Conservation (phyloP, 1,284 basidiomycete species). For the Cystobasidium sp. region DNA sequence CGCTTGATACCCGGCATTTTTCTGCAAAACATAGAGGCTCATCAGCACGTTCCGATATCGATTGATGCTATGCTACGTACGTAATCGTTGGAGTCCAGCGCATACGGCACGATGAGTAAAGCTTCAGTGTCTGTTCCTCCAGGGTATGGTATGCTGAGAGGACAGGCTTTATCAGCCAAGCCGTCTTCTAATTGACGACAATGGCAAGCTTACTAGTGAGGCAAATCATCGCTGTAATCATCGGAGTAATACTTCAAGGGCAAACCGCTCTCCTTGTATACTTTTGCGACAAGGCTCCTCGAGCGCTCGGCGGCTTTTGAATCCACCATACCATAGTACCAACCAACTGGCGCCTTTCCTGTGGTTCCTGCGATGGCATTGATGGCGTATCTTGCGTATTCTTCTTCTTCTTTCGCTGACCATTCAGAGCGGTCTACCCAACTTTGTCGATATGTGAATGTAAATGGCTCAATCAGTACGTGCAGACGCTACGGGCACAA, state of each 20-base stretch:
- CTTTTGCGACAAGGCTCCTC: conserved; percentile 56
- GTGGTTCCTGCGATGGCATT: conserved; percentile 83
- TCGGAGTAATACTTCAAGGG: conserved; percentile 21
- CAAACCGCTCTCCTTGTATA: not conserved
- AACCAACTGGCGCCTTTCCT: conserved; percentile 25
- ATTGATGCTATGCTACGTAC: not conserved
- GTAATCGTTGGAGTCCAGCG: conserved; percentile 16
- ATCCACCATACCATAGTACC: conserved; percentile 16
- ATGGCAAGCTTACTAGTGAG: not conserved
- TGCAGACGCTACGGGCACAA: not conserved
- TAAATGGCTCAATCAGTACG: not conserved
- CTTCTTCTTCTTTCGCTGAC: conserved; percentile 66
- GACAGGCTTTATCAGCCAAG: not conserved
- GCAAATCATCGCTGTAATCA: conserved; percentile 9
- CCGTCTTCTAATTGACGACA: not conserved
- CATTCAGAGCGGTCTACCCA: conserved; percentile 10
- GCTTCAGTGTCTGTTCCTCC: not conserved
- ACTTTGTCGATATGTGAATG: not conserved
- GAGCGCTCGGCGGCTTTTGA: conserved; percentile 10
- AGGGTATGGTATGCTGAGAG: not conserved
- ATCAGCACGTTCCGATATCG: not conserved
- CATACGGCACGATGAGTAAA: conserved; percentile 11
- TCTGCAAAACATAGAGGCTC: not conserved
- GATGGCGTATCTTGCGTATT: conserved; percentile 97
- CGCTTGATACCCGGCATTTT: conserved; percentile 63